Evolutionary conservation across 371 early-diverging fungal species (phyloP), one percentile per base, ranked within the genome.

Genomic region (Edhazardia aedis): DNA sequence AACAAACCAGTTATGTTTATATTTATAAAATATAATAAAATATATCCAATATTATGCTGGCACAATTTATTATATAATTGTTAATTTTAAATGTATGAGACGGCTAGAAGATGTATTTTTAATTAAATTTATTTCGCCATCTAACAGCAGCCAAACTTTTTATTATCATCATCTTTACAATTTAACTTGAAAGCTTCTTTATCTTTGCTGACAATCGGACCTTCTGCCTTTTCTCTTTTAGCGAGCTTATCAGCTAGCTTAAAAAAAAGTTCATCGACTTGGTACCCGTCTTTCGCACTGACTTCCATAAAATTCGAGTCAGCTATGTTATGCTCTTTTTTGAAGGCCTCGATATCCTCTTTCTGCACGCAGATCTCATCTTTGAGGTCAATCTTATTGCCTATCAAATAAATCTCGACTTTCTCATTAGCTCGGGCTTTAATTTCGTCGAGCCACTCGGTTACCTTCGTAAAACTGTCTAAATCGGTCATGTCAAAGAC

Each of bases 401-500:
- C 95, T 65, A 98, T 83, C 55, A 98, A 70, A 38, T 92, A 80
- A 75, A 90, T 86, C 78, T 90, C 85, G 49, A 90, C 89, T 30
- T 85, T 85, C 71, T 86, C 85, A 62, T 78, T 81, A 25, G 89
- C 93, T 71, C 88, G 88, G 58, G 87, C 84, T 65, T 87, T 86
- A 62, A 94, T 86, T 70, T 98, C 91, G 52, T 81, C 80, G 63
- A 94, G 80, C 99, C 99, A 98, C 64, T 85, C 85, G 70, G 86
- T 79, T 46, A 94, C 82, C 75, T 91, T 81, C 70, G 79, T 81
- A 77, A 91, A 94, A 7, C 90, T 88, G 37, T 85, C 82, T 67
- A 84, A 82, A 69, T 94, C 90, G 19, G 90, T 88, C 56, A 89
- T 85, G 76, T 98, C 99, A 77, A 93, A 98, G 6, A 94, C 94